These are phyloP conservation scores for Acarospora socialis DNA, from an alignment of 2,329 filamentous ascomycete species.

Conservation along the genomic window DNA sequence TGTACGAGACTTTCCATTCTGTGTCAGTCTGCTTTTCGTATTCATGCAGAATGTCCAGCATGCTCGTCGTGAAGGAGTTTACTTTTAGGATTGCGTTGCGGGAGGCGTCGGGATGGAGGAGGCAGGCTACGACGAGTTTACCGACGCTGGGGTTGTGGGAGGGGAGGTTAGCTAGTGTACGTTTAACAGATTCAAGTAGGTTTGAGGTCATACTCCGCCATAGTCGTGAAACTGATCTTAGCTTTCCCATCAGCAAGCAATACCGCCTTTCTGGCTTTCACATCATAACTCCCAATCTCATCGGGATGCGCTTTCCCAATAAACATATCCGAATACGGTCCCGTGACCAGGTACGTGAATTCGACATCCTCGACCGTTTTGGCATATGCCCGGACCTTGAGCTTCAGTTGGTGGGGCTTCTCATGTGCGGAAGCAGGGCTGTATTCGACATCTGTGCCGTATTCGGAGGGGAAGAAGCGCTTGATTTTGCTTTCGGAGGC, in stretches of 20 bases:
- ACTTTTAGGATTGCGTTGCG: constrained; percentile 48
- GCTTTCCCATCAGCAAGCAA: constrained; percentile 49
- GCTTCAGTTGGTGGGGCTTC: constrained; percentile 54
- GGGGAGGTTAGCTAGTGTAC: background rate
- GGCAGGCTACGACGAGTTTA: constrained; percentile 47
- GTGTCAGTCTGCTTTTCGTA: constrained; percentile 51
- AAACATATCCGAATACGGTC: constrained; percentile 53
- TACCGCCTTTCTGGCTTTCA: constrained; percentile 40
- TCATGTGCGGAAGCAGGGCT: constrained; percentile 42
- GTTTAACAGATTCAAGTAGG: background rate
- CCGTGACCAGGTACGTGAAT: constrained; percentile 55
- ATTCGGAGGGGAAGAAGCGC: constrained; percentile 56
- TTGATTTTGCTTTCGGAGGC: constrained; percentile 42
- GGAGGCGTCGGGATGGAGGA: constrained; percentile 41
- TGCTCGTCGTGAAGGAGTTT: constrained; percentile 56
- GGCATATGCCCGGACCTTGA: constrained; percentile 50
- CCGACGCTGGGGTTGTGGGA: constrained; percentile 39
- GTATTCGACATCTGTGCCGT: constrained; percentile 52
- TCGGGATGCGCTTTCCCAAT: constrained; percentile 25
- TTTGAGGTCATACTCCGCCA: constrained; percentile 46
- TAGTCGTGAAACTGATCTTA: constrained; percentile 53
- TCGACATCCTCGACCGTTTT: constrained; percentile 36
- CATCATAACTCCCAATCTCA: constrained; percentile 44
- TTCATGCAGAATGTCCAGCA: constrained; percentile 47
- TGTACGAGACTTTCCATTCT: constrained; percentile 42